Base-by-base conservation (phyloP, 192 early-diverging fungal genomes). In the Coemansia sp. region DNA sequence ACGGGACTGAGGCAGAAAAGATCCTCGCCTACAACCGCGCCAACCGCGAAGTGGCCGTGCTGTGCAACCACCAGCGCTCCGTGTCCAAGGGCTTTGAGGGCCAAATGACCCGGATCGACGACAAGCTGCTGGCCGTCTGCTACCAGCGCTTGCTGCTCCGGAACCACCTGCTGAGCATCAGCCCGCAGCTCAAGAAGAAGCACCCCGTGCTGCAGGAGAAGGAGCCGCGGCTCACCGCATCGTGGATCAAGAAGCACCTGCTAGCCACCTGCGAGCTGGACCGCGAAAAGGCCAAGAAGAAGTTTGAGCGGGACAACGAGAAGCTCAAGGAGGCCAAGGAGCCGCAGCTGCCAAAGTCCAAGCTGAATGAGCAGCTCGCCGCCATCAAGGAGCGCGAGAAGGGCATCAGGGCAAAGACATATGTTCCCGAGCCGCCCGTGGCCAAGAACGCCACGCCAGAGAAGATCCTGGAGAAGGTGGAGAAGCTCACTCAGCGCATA, bases 51-150 rank as follows among this genome's bases (percentile, higher is more conserved):
- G 96, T 99, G 13, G 96, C 96, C 31, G 80, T 96, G 38, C 81
- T 99, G 8, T 99, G 96, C 76, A 99, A 99, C 76, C 96, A 99
- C 78, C 96, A 99, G 67, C 77, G 90, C 7, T 65, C 88, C 1
- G 90, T 92, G 16, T 78, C 88, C 19, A 95, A 94, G 62, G 73
- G 75, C 5, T 89, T 91, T 54, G 75, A 68, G 14, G 72, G 65
- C 22, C 83, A 84, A 55, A 91, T 98, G 78, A 75, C 68, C 8
- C 84, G 81, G 46, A 85, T 98, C 30, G 55, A 76, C 20, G 89
- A 96, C 61, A 94, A 90, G 84, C 81, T 93, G 27, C 81, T 81
- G 13, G 86, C 83, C 7, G 59, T 88, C 20, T 93, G 96, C 75
- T 96, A 94, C 56, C 85, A 96, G 69, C 80, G 82, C 44, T 76